Base-by-base conservation (phyloP, 2,329 filamentous ascomycete genomes). In the Neofusicoccum laricinum region DNA sequence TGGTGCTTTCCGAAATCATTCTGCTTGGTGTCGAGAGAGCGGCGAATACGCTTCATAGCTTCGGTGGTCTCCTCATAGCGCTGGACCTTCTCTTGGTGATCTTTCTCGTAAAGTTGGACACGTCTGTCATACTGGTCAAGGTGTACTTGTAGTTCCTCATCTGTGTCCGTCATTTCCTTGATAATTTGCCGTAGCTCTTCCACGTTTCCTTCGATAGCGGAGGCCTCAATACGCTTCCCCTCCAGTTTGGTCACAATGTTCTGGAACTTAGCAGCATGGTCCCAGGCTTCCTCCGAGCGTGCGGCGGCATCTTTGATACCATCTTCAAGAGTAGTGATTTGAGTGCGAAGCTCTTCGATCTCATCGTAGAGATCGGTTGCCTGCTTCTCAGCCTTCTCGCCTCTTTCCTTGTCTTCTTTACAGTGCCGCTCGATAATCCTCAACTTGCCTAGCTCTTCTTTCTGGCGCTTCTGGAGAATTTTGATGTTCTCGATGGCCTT, bases 401-500 rank as follows among this genome's bases (percentile, higher is more conserved):
- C 93, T 65, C 88, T 90, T 65, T 95, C 91, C 74, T 97, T 98
- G 76, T 95, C 90, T 51, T 85, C 81, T 75, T 95, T 95, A 68
- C 90, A 88, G 68, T 93, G 86, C 45, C 88, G 83, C 73, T 97
- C 92, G 65, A 90, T 85, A 48, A 90, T 86, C 71, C 91, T 92
- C 64, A 90, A 84, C 66, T 89, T 86, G 15, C 82, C 85, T 10
- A 98, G 83, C 66, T 94, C 85, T 67, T 90, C 88, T 40, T 88
- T 90, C 68, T 96, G 89, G 68, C 88, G 90, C 79, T 98, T 99
- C 43, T 90, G 85, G 57, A 98, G 82, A 10, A 88, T 76, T 73
- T 96, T 97, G 74, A 99, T 90, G 75, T 96, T 97, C 50, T 97
- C 93, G 66, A 99, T 96, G 17, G 93, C 95, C 73, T 97, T 97